Base-by-base conservation (phyloP, 192 early-diverging fungal species). In the Dispira simplex region DNA sequence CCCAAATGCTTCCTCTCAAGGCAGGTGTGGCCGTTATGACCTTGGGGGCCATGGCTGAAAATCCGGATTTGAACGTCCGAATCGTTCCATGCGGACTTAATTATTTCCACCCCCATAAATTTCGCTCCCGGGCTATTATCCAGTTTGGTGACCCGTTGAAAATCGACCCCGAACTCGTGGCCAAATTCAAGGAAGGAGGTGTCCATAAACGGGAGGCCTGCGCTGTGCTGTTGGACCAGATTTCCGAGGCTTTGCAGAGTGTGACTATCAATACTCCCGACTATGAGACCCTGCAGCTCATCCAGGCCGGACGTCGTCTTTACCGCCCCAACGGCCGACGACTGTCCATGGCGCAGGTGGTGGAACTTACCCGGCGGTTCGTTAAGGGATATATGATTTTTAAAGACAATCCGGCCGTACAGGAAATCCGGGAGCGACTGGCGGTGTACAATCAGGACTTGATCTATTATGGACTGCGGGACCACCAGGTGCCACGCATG, bases 1-100 rank as follows among this genome's bases (percentile, higher is more conserved):
- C 91, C 6, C 88, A 96, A 66, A 87, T 99, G 81, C 73, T 99
- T 58, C 97, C 97, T 28, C 75, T 99, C 54, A 99, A 97, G 82
- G 88, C 86, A 54, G 88, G 88, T 46, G 86, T 83, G 11, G 84
- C 88, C 0, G 78, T 87, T 64, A 90, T 91, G 88, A 88, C 89
- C 9, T 77, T 99, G 11, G 90, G 89, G 46, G 91, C 96, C 23
- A 88, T 95, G 80, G 87, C 80, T 13, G 80, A 83, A 59, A 83
- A 93, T 69, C 88, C 93, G 11, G 77, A 77, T 13, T 66, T 95
- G 45, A 83, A 96, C 59, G 87, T 97, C 26, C 92, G 90, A 66
- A 93, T 99, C 72, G 89, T 99, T 11, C 94, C 95, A 23, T 80
- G 83, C 3, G 88, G 92, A 6, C 77, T 98, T 43, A 93, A 93